Base-by-base conservation (phyloP, 306 rosid species). In the barrel medic (Medicago truncatula) region DNA sequence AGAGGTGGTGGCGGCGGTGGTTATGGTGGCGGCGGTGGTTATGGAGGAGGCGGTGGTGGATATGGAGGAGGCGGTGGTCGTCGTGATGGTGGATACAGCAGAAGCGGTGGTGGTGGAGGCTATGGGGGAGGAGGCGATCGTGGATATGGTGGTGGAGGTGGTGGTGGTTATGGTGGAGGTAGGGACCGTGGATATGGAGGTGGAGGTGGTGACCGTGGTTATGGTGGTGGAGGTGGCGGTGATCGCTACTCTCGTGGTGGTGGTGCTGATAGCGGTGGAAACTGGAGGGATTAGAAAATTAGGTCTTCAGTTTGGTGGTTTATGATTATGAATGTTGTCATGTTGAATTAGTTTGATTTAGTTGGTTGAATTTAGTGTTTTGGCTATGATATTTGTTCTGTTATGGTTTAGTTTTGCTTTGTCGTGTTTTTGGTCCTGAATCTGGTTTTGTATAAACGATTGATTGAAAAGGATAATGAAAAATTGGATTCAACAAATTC, bases 21-120 rank as follows among this genome's bases (percentile, higher is more conserved):
- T 3, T 31, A 31, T 31, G 6, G 98, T 1, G 96, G 98, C 0
- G 66, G 88, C 0, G 91, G 98, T 1, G 94, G 97, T 1, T 63
- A 87, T 0, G 36, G 36, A 0, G 96, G 97, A 0, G 89, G 96
- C 0, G 88, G 96, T 0, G 63, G 78, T 0, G 65, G 28, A 25
- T 25, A 25, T 25, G 36, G 36, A 0, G 96, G 97, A 0, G 89
- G 96, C 0, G 88, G 96, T 0, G 63, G 78, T 0, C 85, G 84
- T 0, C 36, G 36, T 31, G 36, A 31, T 0, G 83, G 49, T 0
- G 85, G 83, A 0, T 53, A 44, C 0, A 77, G 83, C 6, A 0
- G 61, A 9, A 25, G 28, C 28, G 78, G 74, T 6, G 87, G 91
- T 0, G 89, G 96, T 0, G 92, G 36, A 31, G 36, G 93, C 0